Evolutionary conservation across 257 asterid species (phyloP), one percentile per base, ranked within the genome.

Genomic region (Voacanga thouarsii): DNA sequence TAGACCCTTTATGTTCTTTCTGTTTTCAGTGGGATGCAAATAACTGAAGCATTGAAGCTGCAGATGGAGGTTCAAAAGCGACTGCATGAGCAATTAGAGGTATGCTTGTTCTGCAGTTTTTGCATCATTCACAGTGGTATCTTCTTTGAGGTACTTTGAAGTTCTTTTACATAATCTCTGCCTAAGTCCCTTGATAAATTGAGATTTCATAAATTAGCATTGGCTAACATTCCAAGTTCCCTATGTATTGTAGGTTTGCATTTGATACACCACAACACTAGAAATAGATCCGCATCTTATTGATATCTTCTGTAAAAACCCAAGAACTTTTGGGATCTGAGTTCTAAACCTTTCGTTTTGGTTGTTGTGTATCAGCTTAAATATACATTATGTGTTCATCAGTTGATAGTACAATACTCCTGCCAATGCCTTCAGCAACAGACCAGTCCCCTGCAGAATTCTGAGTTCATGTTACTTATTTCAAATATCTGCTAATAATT

Each of bases 61-160:
- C 99, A 96, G 86, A 96, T 96, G 99, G 99, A 96, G 93, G 99
- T 96, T 77, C 99, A 96, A 79, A 96, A 93, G 89, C 89, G 99
- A 72, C 91, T 96, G 75, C 99, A 93, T 37, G 99, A 96, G 86
- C 99, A 96, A 77, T 81, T 96, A 84, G 99, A 96, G 98, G 99
- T 96, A 85, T 65, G 72, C 47, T 78, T 66, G 72, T 71, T 51
- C 78, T 60, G 68, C 77, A 43, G 50, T 63, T 30, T 63, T 49
- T 56, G 50, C 18, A 37, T 53, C 77, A 75, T 30, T 43, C 74
- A 23, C 4, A 39, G 26, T 61, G 10, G 47, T 7, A 24, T 53
- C 61, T 73, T 43, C 49, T 9, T 2, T 16, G 44, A 64, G 4
- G 43, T 9, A 64, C 26, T 8, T 61, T 41, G 15, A 19, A 49